Base-by-base conservation (phyloP, 1,139 yeast species). In the Scheffersomyces quercinus region DNA sequence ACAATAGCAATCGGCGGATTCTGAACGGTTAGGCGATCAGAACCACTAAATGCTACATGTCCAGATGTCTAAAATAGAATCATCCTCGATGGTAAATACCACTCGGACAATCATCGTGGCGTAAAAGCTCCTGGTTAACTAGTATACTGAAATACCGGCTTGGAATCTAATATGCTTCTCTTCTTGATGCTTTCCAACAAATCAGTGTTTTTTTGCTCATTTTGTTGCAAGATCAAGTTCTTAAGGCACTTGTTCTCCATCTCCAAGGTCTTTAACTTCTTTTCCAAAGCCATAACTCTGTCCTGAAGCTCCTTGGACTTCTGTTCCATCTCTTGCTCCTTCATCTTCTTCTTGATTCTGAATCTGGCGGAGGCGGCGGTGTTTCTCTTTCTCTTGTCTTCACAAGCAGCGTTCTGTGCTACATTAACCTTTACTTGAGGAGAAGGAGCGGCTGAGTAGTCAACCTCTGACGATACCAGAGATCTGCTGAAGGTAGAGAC, bases 181-280 rank as follows among this genome's bases (percentile, higher is more conserved):
- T 67, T 68, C 55, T 73, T 74, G 49, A 74, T 73, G 39, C 55
- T 54, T 48, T 73, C 75, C 50, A 74, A 64, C 45, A 73, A 62
- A 44, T 69, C 70, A 36, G 58, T 54, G 54, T 70, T 70, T 53
- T 69, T 68, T 45, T 69, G 64, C 52, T 77, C 81, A 54, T 59
- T 61, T 57, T 77, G 75, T 54, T 77, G 75, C 39, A 75, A 62
- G 24, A 79, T 71, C 52, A 79, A 61, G 50, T 70, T 72, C 57
- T 73, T 75, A 46, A 79, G 73, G 67, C 93, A 76, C 57, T 81
- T 81, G 70, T 89, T 89, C 65, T 89, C 97, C 85, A 86, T 83
- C 64, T 88, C 95, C 50, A 78, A 58, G 29, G 76, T 69, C 55
- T 69, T 70, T 49, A 79, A 67, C 49, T 70, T 72, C 52, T 66